These are phyloP conservation scores for Antitrichia curtipendula DNA, from an alignment of 225 moss, liverwort and hornwort genomes.

Conservation along the genomic window DNA sequence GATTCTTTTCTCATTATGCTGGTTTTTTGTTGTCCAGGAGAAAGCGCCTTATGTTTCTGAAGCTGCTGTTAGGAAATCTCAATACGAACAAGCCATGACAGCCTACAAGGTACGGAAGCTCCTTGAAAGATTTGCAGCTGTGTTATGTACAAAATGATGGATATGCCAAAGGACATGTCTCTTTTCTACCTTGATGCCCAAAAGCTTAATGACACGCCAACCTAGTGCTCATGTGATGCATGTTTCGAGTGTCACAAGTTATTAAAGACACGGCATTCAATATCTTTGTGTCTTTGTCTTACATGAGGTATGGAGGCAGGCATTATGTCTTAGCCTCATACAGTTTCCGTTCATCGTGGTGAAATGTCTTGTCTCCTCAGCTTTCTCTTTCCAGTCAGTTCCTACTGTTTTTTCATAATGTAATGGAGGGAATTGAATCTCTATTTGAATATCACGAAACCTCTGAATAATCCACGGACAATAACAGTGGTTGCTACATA, in stretches of 20 bases:
- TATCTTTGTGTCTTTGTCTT: not conserved
- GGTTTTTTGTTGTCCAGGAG: constrained; percentile 19
- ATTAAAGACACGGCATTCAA: not conserved
- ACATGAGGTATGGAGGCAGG: not conserved
- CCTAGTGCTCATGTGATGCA: not conserved
- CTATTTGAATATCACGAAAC: not conserved
- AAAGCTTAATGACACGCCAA: not conserved
- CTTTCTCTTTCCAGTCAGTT: not conserved
- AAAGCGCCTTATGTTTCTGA: constrained; percentile 43
- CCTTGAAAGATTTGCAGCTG: not conserved
- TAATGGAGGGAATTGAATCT: not conserved
- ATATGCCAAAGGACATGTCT: not conserved
- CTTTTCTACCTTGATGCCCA: not conserved
- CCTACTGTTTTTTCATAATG: not conserved
- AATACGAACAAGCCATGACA: constrained; percentile 43
- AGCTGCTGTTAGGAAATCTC: constrained; percentile 27
- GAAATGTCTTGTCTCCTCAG: not conserved
- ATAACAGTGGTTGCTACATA: not conserved
- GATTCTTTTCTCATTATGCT: not conserved
- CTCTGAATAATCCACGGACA: not conserved
- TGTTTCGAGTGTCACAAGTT: not conserved
- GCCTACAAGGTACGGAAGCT: constrained; percentile 35
- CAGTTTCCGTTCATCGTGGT: not conserved
- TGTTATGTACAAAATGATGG: not conserved
- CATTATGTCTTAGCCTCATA: not conserved